A percentile compares a stretch with the other conserved stretches of the same genome.
phyloP scores from a whole-genome alignment of 2,329 filamentous ascomycete genomes.

The Zopfia rhizophila region DNA sequence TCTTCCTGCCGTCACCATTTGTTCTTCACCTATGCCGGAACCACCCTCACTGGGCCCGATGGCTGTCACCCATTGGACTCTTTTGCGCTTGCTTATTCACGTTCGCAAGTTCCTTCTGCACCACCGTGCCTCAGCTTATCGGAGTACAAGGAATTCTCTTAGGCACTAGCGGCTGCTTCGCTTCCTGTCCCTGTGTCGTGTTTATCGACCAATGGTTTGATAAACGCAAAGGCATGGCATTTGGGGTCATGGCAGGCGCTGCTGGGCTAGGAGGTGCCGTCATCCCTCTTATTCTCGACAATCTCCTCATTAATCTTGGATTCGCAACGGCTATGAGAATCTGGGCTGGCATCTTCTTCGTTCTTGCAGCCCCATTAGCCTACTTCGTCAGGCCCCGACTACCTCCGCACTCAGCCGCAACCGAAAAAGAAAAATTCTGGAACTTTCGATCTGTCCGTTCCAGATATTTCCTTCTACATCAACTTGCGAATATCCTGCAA shows the following conservation, averaged over 20 bases:
- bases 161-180: conserved; percentile 58
- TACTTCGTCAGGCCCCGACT: conserved; percentile 51
- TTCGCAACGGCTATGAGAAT: conserved; percentile 51
- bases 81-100: conserved; percentile 7
- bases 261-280: conserved; percentile 55
- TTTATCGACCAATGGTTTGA: conserved; percentile 63
- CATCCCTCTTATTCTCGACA: conserved; percentile 53
- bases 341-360: conserved; percentile 42
- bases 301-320: conserved; percentile 46
- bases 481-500: conserved; percentile 39
- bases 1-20: conserved; percentile 11
- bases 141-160: conserved; percentile 46
- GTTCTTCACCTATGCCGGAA: conserved; percentile 8
- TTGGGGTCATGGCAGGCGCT: conserved; percentile 56
- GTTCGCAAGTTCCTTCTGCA: conserved; percentile 33
- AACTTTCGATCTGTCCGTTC: conserved; percentile 36
- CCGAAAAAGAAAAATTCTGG: conserved; percentile 19
- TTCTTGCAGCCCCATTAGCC: conserved; percentile 37
- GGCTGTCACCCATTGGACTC: conserved; percentile 5
- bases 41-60: conserved; percentile 13
- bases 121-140: conserved; percentile 35
- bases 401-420: conserved; percentile 37
- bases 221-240: conserved; percentile 58
- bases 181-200: conserved; percentile 56
- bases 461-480: conserved; percentile 38